Conservation (phyloP, 1,139 yeast species). For the Protomyces lactucae-debilis region DNA sequence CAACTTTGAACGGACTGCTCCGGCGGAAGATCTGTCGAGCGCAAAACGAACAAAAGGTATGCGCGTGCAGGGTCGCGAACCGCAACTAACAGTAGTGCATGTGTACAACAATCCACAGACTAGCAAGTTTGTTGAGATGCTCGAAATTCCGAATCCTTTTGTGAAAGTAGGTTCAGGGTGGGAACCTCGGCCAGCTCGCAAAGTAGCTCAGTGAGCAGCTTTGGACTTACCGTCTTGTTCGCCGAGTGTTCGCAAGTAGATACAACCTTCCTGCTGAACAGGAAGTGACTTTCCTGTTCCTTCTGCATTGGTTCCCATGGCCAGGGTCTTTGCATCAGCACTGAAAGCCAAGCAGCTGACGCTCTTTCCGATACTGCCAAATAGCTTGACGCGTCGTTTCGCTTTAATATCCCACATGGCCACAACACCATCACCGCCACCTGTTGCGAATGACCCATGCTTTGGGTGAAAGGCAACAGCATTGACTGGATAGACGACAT, state of each 20-base stretch:
- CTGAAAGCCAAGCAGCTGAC: conserved; percentile 51
- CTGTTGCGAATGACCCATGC: conserved; percentile 57
- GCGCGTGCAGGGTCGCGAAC: background rate
- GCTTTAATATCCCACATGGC: conserved; percentile 72
- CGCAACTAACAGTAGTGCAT: conserved; percentile 12
- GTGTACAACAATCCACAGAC: conserved; percentile 32
- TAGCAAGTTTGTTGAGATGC: conserved; percentile 29
- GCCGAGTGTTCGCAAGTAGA: conserved; percentile 8
- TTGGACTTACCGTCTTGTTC: conserved; percentile 21
- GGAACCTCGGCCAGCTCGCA: background rate
- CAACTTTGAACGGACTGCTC: conserved; percentile 33
- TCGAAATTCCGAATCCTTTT: conserved; percentile 8
- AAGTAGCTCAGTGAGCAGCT: background rate
- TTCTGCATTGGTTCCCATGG: conserved; percentile 43
- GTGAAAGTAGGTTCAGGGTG: background rate
- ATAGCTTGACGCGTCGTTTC: conserved; percentile 58
- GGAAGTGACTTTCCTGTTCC: conserved; percentile 7
- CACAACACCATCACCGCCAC: conserved; percentile 72
- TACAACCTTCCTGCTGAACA: background rate
- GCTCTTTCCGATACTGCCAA: conserved; percentile 49
- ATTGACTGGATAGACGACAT: conserved; percentile 73
- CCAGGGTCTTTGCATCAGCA: conserved; percentile 43
- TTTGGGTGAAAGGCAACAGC: conserved; percentile 53
- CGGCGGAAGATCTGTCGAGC: background rate
- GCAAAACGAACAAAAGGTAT: background rate